Evolutionary conservation across 73 alveolate species (phyloP).

Genomic region (Stentor coeruleus): DNA sequence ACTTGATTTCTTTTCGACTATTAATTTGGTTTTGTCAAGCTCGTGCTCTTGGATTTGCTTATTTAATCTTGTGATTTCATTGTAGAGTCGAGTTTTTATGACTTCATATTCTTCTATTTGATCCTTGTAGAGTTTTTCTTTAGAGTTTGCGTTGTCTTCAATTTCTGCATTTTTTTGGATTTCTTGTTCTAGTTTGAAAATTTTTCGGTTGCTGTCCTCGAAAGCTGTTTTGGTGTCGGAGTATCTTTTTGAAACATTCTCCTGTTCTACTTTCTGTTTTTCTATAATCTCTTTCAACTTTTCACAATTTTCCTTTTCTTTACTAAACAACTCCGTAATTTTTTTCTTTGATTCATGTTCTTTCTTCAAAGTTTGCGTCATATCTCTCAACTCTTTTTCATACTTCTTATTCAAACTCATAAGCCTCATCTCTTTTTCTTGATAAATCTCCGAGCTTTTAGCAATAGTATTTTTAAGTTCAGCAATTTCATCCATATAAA

Average conservation of each 20-base stretch:
- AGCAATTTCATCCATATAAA: background rate
- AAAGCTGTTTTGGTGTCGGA: background rate
- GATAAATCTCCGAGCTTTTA: background rate
- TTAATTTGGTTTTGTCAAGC: background rate
- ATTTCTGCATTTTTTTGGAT: background rate
- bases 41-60: constrained; percentile 19
- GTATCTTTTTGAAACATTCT: background rate
- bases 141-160: no score
- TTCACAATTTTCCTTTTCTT: constrained; percentile 10
- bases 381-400: background rate
- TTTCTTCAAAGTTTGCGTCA: background rate
- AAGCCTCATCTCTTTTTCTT: background rate
- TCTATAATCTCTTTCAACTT: background rate
- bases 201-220: constrained; percentile 14
- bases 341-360: constrained; percentile 11
- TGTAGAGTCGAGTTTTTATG: background rate
- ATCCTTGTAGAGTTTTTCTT: background rate
- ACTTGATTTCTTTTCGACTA: background rate
- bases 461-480: background rate
- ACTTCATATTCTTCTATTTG: background rate
- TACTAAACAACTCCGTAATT: background rate
- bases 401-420: background rate
- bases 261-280: background rate
- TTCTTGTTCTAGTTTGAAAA: background rate
- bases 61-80: constrained; percentile 4